phyloP scores from a whole-genome alignment of 805 yeast genomes.

The Saccharomyces cerevisiae region DNA sequence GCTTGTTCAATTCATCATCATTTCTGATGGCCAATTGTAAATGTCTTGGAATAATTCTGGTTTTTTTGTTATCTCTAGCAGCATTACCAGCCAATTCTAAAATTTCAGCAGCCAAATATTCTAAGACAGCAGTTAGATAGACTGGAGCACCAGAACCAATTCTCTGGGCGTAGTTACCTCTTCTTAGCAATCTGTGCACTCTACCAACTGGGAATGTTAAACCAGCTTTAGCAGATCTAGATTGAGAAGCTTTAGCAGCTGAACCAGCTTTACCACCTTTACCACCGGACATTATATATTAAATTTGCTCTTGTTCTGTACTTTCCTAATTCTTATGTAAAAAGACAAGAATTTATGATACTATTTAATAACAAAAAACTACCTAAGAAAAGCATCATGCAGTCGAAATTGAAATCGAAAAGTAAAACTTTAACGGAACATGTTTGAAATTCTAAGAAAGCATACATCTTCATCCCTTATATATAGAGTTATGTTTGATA shows the following conservation, averaged over 20 bases:
- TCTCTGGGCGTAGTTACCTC: slow-evolving; percentile 97
- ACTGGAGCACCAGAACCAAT: slow-evolving; percentile 99
- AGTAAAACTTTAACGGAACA: neutral
- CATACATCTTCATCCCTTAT: neutral
- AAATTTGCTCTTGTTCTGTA: slow-evolving; percentile 5
- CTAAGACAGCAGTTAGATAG: slow-evolving; percentile 92
- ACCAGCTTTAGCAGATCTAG: slow-evolving; percentile 98
- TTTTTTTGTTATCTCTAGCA: slow-evolving; percentile 97
- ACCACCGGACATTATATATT: slow-evolving; percentile 52
- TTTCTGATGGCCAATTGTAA: slow-evolving; percentile 97
- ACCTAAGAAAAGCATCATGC: neutral
- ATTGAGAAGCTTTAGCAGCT: slow-evolving; percentile 89
- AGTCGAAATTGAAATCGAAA: neutral
- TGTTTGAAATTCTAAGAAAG: neutral
- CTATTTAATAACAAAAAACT: neutral
- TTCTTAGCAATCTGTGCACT: slow-evolving; percentile 92
- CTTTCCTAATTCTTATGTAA: neutral
- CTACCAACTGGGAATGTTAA: slow-evolving; percentile 99
- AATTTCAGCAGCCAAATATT: slow-evolving; percentile 95
- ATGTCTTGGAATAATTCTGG: slow-evolving; percentile 98
- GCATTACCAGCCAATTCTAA: slow-evolving; percentile 98
- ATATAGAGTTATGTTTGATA: neutral
- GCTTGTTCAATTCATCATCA: slow-evolving; percentile 96
- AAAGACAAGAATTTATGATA: neutral
- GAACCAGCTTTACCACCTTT: slow-evolving; percentile 90